Evolutionary conservation across 768 basidiomycete species (phyloP).

Genomic region (Pisolithus tinctorius): DNA sequence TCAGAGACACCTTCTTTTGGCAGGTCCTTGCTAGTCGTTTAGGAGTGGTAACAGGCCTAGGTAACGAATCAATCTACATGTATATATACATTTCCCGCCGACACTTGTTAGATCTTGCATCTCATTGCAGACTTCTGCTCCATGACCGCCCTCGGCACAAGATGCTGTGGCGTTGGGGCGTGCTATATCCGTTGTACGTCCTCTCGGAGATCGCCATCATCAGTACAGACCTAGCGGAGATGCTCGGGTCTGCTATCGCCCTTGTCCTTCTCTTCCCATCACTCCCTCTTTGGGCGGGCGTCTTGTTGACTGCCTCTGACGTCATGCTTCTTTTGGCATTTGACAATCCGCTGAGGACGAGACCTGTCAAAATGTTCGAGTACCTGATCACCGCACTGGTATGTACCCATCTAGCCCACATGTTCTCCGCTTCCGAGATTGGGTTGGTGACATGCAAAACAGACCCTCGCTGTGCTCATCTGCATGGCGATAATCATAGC

Average conservation of each 20-base stretch:
- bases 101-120: conserved; percentile 43
- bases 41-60: conserved; percentile 77
- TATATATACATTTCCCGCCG: conserved; percentile 4
- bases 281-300: conserved; percentile 64
- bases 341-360: conserved; percentile 60
- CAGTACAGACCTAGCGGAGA: conserved; percentile 74
- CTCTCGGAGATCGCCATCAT: conserved; percentile 68
- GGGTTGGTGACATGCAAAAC: not conserved
- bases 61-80: conserved; percentile 31
- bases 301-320: conserved; percentile 61
- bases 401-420: conserved; percentile 11
- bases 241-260: conserved; percentile 78
- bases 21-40: conserved; percentile 74
- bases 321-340: conserved; percentile 66
- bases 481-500: conserved; percentile 76
- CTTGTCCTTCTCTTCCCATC: conserved; percentile 66
- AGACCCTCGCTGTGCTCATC: conserved; percentile 67
- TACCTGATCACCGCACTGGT: conserved; percentile 57
- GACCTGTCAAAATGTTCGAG: conserved; percentile 66
- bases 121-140: conserved; percentile 57
- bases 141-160: conserved; percentile 58
- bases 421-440: not conserved
- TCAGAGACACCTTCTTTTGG: not conserved
- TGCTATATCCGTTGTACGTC: conserved; percentile 59
- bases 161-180: conserved; percentile 48